Evolutionary conservation across 441 rosid genomes (phyloP), one percentile per base, ranked within the genome.

Genomic region (Hura crepitans): DNA sequence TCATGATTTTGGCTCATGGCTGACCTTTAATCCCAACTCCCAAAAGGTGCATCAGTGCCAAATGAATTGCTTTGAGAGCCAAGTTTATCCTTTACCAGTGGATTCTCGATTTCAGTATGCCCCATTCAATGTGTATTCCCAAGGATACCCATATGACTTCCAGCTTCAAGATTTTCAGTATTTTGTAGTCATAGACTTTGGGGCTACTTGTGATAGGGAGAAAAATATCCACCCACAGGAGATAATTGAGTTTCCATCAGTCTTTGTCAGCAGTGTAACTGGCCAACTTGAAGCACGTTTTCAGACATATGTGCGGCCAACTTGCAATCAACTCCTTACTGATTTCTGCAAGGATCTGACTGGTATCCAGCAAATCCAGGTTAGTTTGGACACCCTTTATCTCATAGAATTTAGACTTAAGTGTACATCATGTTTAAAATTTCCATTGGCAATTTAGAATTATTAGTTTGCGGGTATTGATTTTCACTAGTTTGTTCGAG

Each of bases 191-290:
- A 85, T 86, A 70, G 94, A 88, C 77, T 88, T 88, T 72, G 94
- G 86, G 84, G 94, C 91, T 61, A 86, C 91, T 20, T 88, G 94
- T 62, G 91, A 82, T 73, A 86, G 81, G 78, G 91, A 81, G 68
- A 82, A 68, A 76, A 85, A 77, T 62, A 88, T 84, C 49, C 88
- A 88, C 75, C 94, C 89, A 3, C 89, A 85, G 69, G 94, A 88
- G 83, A 88, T 88, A 49, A 88, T 88, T 42, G 91, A 88, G 83
- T 86, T 88, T 66, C 94, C 94, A 33, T 85, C 94, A 53, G 89
- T 86, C 59, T 69, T 88, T 10, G 91, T 88, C 70, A 86, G 78
- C 60, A 79, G 91, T 72, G 66, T 68, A 49, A 85, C 89, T 43
- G 94, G 89, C 56, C 86, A 86, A 73, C 74, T 86, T 22, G 91